These are phyloP conservation scores for Dipodascus geniculatus DNA, from an alignment of 805 yeast species.

Conservation along the genomic window DNA sequence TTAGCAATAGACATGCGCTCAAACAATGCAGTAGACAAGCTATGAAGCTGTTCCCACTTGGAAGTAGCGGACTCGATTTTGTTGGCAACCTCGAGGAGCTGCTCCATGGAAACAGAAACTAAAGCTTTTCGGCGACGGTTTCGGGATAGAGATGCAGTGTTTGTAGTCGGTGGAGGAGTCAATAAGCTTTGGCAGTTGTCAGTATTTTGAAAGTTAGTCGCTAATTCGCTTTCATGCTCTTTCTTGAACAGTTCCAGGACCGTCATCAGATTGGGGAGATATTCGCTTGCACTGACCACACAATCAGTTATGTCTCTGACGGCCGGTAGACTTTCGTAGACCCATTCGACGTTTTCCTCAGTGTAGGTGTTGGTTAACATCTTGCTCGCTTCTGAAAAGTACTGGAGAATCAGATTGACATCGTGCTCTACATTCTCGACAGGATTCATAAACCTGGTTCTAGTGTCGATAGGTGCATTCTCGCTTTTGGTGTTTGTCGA, in stretches of 20 bases:
- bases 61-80: slow-evolving; percentile 12
- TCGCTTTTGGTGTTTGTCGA: not conserved
- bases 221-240: not conserved
- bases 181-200: not conserved
- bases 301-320: slow-evolving; percentile 11
- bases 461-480: not conserved
- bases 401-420: slow-evolving; percentile 11
- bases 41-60: slow-evolving; percentile 15
- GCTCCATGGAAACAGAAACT: not conserved
- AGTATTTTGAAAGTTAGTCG: not conserved
- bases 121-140: not conserved
- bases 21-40: slow-evolving; percentile 8
- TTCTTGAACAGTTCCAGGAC: slow-evolving; percentile 11
- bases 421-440: slow-evolving; percentile 7
- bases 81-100: slow-evolving; percentile 10
- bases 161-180: not conserved
- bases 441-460: not conserved
- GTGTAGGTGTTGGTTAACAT: slow-evolving; percentile 13
- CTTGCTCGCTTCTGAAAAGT: slow-evolving; percentile 10
- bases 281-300: slow-evolving; percentile 14
- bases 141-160: not conserved
- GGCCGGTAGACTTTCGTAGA: slow-evolving; percentile 16
- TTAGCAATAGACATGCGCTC: slow-evolving; percentile 16
- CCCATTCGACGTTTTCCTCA: slow-evolving; percentile 18
- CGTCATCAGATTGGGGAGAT: slow-evolving; percentile 13